Base-by-base conservation (phyloP, 163 green algal species). In the Scenedesmus sp. region DNA sequence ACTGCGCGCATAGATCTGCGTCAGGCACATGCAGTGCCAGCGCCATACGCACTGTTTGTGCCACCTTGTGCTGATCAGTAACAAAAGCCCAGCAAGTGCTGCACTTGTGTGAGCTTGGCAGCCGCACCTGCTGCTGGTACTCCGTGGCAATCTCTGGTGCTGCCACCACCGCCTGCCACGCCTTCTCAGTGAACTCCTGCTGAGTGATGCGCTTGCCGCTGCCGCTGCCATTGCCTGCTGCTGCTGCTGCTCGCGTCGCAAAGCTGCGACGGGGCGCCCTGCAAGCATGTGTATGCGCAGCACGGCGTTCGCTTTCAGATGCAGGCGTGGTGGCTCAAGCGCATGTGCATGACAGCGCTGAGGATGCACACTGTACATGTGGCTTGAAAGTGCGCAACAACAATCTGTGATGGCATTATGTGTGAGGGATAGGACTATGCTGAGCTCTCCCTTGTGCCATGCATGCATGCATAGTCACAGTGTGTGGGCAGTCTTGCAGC, bases 131-230 rank as follows among this genome's bases (percentile, higher is more conserved):
- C 84, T 99, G 97, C 1, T 49, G 70, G 88, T 95, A 96, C 76
- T 96, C 93, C 68, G 97, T 97, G 33, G 97, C 97, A 15, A 98
- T 91, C 87, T 99, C 98, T 12, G 98, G 98, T 1, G 97, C 97
- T 12, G 94, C 94, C 3, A 99, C 94, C 43, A 99, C 96, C 7
- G 98, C 97, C 82, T 98, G 96, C 98, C 97, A 99, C 0, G 97
- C 97, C 89, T 98, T 99, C 70, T 99, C 98, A 2, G 98, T 99
- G 93, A 99, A 99, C 93, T 99, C 97, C 26, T 96, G 95, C 91
- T 99, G 98, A 20, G 94, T 98, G 89, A 99, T 99, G 51, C 94
- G 93, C 92, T 98, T 98, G 83, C 95, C 96, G 61, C 91, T 44
- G 37, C 51, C 76, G 80, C 9, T 85, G 44, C 87, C 79, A 46